Conservation (phyloP, 2,329 filamentous ascomycete genomes). For the Raffaelea ambrosiae region DNA sequence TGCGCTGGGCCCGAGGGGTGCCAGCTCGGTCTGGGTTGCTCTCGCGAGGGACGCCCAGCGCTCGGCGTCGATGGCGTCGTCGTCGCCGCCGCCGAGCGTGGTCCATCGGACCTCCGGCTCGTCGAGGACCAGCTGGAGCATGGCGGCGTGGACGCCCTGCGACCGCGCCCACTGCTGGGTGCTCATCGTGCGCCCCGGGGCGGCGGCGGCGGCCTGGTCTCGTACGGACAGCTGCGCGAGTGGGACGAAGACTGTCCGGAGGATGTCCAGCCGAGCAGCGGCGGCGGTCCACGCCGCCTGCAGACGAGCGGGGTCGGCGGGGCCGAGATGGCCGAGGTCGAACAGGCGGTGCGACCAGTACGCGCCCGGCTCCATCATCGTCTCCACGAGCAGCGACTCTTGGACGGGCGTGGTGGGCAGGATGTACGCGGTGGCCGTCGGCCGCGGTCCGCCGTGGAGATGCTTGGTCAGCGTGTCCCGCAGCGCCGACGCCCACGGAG, state of each 20-base stretch:
- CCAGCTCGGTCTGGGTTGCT: not conserved
- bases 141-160: not conserved
- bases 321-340: constrained; percentile 15
- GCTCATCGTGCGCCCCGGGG: too few relatives aligned
- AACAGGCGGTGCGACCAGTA: constrained; percentile 32
- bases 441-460: constrained; percentile 9
- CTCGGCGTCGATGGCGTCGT: not conserved
- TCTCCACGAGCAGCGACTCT: constrained; percentile 29
- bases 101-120: not conserved
- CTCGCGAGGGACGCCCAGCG: not conserved
- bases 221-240: constrained; percentile 11
- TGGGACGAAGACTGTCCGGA: constrained; percentile 27
- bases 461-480: constrained; percentile 1
- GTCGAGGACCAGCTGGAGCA: not conserved
- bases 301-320: constrained; percentile 20
- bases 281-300: constrained; percentile 23
- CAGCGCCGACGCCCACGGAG: not conserved
- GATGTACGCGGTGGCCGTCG: constrained; percentile 12
- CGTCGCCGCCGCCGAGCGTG: not conserved
- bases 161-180: not conserved
- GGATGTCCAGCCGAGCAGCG: constrained; percentile 21
- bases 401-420: constrained; percentile 25
- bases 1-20: not conserved
- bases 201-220: not conserved
- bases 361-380: constrained; percentile 24